Evolutionary conservation across 352 stramenopile genomes (phyloP).

Genomic region (Pythium sp.): DNA sequence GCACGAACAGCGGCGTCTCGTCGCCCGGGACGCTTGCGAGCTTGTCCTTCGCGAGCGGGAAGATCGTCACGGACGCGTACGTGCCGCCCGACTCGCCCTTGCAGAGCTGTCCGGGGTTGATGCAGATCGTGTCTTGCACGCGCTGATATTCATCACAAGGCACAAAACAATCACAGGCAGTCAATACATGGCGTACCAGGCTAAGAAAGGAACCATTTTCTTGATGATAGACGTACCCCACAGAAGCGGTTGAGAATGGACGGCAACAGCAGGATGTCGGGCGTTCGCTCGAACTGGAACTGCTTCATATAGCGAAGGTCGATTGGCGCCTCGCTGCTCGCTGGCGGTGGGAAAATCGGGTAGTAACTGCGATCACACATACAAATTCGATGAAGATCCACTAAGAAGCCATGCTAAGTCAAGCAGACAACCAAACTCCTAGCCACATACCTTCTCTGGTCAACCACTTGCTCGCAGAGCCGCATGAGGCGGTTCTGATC

Average conservation of each 20-base stretch:
- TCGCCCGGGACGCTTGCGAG: constrained; percentile 40
- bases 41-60: constrained; percentile 87
- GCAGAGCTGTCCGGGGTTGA: constrained; percentile 94
- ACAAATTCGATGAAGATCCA: background rate
- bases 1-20: constrained; percentile 65
- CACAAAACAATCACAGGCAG: background rate
- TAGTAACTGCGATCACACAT: constrained; percentile 47
- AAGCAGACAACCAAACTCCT: background rate
- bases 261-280: constrained; percentile 94
- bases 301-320: constrained; percentile 91
- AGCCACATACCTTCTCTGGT: constrained; percentile 60
- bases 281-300: constrained; percentile 89
- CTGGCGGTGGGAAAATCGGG: constrained; percentile 72
- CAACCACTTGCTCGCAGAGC: constrained; percentile 74
- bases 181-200: background rate
- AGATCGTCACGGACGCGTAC: constrained; percentile 90
- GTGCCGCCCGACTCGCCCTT: constrained; percentile 93
- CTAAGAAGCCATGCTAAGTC: background rate
- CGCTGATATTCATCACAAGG: constrained; percentile 37
- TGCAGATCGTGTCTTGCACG: constrained; percentile 89
- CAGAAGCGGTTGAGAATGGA: constrained; percentile 92
- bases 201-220: background rate
- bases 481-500: constrained; percentile 75
- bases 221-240: constrained; percentile 48
- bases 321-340: constrained; percentile 73